Evolutionary conservation across 176 grass and related monocot species (phyloP), one percentile per base, ranked within the genome.

Genomic region (Ananas comosus): DNA sequence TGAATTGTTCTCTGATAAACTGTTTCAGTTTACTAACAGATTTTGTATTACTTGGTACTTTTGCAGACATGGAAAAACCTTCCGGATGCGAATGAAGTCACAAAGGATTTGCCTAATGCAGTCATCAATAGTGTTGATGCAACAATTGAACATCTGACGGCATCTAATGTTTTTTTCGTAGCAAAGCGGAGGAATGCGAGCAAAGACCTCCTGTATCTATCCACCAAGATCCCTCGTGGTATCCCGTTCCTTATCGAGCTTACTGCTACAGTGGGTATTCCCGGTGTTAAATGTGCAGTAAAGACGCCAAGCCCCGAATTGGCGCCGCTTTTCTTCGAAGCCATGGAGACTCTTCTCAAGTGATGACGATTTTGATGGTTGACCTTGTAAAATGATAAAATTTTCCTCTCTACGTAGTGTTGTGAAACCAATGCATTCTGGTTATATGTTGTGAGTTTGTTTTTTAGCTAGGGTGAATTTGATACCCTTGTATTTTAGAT

Each of bases 1-100:
- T 42, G 33, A 42, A 42, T 42, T 4, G 33, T 42, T 7, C 5
- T 7, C 33, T 42, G 33, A 42, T 42, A 4, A 42, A 42, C 33
- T 42, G 11, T 25, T 17, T n/a, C 29, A 21, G 14, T 66, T 66
- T 42, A 42, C 33, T 42, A 42, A 42, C 5, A 42, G 33, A 48
- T 11, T 67, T 66, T 67, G 3, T 5, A n/a, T n/a, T 48, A 67
- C 33, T 3, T 14, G 13, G 12, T 23, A 19, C n/a, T 23, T 11
- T 69, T 83, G 74, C 78, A 97, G 93, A 78, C 80, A 65, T 97
- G 93, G 93, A 97, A 97, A 85, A 90, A 89, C 56, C 83, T 97
- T 64, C 89, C 89, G 54, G 89, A 99, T 76, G 80, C 88, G 50
- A 82, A 93, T 2, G 94, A 99, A 76, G 83, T 88, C 63, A 72